Evolutionary conservation across 306 rosid species (phyloP).

Genomic region (Malus fusca): DNA sequence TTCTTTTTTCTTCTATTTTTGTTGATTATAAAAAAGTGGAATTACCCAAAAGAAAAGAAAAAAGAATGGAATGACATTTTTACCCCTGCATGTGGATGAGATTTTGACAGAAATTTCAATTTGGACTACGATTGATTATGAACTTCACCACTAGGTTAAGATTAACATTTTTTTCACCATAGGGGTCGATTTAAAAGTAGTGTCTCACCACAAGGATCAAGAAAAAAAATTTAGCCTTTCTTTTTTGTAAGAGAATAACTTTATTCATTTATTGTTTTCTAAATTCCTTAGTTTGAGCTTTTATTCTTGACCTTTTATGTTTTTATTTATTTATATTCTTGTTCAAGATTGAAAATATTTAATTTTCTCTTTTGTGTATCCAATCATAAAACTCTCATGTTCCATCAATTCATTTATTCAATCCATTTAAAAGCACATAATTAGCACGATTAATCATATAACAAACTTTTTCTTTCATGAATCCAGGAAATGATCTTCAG

Average conservation of each 20-base stretch:
- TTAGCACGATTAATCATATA: neutral
- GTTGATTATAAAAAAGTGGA: too few relatives aligned
- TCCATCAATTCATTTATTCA: neutral
- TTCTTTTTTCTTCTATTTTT: too few relatives aligned
- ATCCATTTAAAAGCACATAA: neutral
- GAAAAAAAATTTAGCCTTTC: too few relatives aligned
- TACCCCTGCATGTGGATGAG: too few relatives aligned
- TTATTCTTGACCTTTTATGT: neutral
- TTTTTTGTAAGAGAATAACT: neutral
- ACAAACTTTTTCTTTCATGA: neutral
- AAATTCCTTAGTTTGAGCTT: neutral
- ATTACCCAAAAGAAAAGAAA: too few relatives aligned
- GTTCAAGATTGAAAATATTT: neutral
- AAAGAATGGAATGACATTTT: too few relatives aligned
- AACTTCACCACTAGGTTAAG: too few relatives aligned
- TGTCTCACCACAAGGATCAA: too few relatives aligned
- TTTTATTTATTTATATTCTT: neutral
- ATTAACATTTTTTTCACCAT: too few relatives aligned
- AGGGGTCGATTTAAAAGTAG: too few relatives aligned
- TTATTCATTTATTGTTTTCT: neutral
- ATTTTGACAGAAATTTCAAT: too few relatives aligned
- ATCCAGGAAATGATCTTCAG: constrained; percentile 78
- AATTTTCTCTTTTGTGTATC: neutral
- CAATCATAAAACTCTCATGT: neutral
- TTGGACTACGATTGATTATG: too few relatives aligned